Percentiles rank a stretch among this genome's conserved stretches.
Conservation (phyloP, 75 land plant species). For the Cupressus sempervirens region DNA sequence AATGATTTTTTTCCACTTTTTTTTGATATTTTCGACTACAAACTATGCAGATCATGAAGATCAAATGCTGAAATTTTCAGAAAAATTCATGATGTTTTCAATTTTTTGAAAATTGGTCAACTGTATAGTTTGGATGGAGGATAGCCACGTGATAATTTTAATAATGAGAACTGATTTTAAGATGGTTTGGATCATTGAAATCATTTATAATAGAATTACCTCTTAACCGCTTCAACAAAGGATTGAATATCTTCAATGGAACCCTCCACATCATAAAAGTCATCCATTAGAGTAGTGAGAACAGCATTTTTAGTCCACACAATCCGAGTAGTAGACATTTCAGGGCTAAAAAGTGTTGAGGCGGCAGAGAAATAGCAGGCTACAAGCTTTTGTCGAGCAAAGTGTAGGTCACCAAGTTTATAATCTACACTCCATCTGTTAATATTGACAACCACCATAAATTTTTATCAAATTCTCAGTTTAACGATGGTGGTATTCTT, state of each 20-base stretch:
- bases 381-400: conserved; percentile 64
- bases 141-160: no score
- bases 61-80: no score
- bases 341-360: conserved; percentile 66
- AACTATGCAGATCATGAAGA: no score
- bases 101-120: no score
- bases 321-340: conserved; percentile 58
- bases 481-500: no score
- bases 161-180: neutral
- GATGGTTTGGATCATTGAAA: neutral
- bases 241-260: conserved; percentile 52
- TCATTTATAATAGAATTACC: conserved; percentile 27
- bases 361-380: conserved; percentile 83
- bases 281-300: conserved; percentile 74
- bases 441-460: no score
- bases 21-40: no score
- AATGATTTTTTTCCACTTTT: no score
- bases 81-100: no score
- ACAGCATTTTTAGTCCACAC: conserved; percentile 74
- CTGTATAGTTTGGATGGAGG: no score
- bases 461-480: conserved; percentile 15
- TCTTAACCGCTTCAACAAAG: conserved; percentile 47
- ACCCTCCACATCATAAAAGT: conserved; percentile 77
- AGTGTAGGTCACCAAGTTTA: conserved; percentile 55
- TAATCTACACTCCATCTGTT: conserved; percentile 50